Evolutionary conservation across 352 stramenopile species (phyloP), one percentile per base, ranked within the genome.

Genomic region (Pythium chondricola): DNA sequence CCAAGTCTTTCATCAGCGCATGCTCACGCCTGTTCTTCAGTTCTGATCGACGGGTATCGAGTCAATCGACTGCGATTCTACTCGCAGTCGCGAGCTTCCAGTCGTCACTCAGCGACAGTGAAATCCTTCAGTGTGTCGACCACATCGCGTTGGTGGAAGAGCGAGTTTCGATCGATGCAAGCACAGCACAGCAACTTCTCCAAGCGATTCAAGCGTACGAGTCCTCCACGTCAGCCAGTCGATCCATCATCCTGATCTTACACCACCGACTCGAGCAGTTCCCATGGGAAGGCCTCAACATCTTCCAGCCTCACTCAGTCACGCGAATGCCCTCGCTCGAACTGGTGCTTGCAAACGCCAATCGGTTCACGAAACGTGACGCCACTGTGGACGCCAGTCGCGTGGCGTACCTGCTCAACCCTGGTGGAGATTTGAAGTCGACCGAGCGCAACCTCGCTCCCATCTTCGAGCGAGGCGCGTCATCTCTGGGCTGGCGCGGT

Each of bases 291-390:
- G 80, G 64, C 1, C 51, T 94, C 17, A 72, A 83, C 25, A 52
- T 88, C 4, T 61, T 93, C 33, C 26, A 35, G 4, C 39, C 48
- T 16, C 45, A 52, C 6, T 58, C 64, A 10, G 73, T 93, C 2
- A 86, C 74, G 20, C 72, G 82, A 13, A 88, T 94, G 74, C 80
- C 80, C 11, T 92, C 77, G 1, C 57, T 88, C 22, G 73, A 88
- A 38, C 27, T 87, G 25, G 58, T 83, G 24, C 11, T 86, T 31
- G 48, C 67, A 36, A 81, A 30, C 33, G 43, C 29, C 48, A 36
- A 21, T 20, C 30, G 9, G 39, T 83, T 26, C 6, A n/a, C 0
- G n/a, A 16, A 24, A 17, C 21, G 22, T 5, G 6, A 11, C 6
- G 22, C 16, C n/a, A 13, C 25, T 20, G 33, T 48, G 17, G 37